Evolutionary conservation across 495 filamentous ascomycete genomes (phyloP), one percentile per base, ranked within the genome.

Genomic region (Aspergillus funiculosus): DNA sequence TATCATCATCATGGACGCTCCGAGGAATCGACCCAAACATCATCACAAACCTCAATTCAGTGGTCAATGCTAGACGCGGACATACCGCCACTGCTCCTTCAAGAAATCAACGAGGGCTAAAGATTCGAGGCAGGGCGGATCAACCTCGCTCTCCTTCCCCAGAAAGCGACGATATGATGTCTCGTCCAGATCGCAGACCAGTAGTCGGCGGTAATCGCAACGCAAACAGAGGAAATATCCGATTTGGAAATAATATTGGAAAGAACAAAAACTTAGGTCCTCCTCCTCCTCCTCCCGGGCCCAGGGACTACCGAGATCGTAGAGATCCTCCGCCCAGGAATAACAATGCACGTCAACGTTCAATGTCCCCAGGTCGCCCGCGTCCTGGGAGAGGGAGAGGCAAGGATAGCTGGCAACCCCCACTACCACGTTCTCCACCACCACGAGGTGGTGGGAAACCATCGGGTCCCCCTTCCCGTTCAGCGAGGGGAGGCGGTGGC

Each of bases 21-120:
- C 57, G 56, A 28, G 64, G 57, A 3, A 57, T 69, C 11, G 62
- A 68, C 32, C 61, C 63, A 6, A 37, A 55, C 5, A 50, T 51
- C 27, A 64, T 71, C 31, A 66, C 58, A 4, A 69, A 73, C 32
- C 56, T 59, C 24, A 72, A 68, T 44, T 52, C 59, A 0, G 54
- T 60, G 3, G 34, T 57, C 4, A 36, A 25, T 24, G 18, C 28
- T 19, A 46, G 43, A 6, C 40, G 50, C 17, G 43, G 49, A 14
- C 39, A 51, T 5, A 31, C 14, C 17, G 20, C 19, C 6, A 35
- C 27, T 7, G 40, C 46, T 14, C 26, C 46, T 13, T 37, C 30
- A 14, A 42, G 55, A 24, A 27, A 43, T 8, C 53, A 48, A 39
- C 50, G 58, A 7, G 56, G 58, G 13, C 34, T 60, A 50, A 57